phyloP scores from a whole-genome alignment of 208 protist genomes.

The Crithidia thermophila region DNA sequence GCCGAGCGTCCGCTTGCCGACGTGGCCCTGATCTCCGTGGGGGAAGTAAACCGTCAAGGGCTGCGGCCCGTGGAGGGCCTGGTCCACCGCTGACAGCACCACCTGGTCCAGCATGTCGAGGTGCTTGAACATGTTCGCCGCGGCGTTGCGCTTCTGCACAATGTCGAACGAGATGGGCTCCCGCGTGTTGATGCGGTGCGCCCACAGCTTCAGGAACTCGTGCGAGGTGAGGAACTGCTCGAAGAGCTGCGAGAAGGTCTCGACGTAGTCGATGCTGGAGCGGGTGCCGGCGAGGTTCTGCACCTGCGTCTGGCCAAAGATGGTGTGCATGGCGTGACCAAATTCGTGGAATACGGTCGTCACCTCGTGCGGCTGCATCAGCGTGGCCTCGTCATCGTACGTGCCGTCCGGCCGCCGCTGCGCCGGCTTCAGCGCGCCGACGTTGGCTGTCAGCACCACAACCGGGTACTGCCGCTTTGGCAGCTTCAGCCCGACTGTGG shows the following conservation, averaged over 20 bases:
- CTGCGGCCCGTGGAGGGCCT: constrained; percentile 87
- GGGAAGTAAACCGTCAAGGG: constrained; percentile 91
- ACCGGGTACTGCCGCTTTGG: constrained; percentile 90
- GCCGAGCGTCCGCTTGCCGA: constrained; percentile 83
- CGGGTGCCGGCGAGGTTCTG: constrained; percentile 94
- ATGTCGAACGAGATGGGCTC: constrained; percentile 92
- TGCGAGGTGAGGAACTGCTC: constrained; percentile 93
- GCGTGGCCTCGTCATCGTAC: constrained; percentile 83
- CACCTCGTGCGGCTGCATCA: constrained; percentile 89
- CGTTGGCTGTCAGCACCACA: constrained; percentile 92
- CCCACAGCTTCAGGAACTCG: constrained; percentile 90
- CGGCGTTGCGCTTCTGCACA: constrained; percentile 85
- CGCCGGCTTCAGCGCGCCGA: constrained; percentile 42
- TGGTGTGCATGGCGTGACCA: constrained; percentile 94
- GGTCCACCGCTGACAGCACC: constrained; percentile 85
- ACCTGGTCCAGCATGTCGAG: constrained; percentile 91
- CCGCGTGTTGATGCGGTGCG: constrained; percentile 83
- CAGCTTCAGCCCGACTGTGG: constrained; percentile 75
- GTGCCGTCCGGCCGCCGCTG: constrained; percentile 55
- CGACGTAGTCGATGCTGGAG: constrained; percentile 93
- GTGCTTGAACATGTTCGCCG: constrained; percentile 87
- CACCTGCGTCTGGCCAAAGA: constrained; percentile 92
- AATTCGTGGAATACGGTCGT: constrained; percentile 95
- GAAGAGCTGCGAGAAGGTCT: constrained; percentile 94
- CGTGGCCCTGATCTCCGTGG: constrained; percentile 59